Base-by-base conservation (phyloP, 2,329 filamentous ascomycete species). In the Penicillium sp. region DNA sequence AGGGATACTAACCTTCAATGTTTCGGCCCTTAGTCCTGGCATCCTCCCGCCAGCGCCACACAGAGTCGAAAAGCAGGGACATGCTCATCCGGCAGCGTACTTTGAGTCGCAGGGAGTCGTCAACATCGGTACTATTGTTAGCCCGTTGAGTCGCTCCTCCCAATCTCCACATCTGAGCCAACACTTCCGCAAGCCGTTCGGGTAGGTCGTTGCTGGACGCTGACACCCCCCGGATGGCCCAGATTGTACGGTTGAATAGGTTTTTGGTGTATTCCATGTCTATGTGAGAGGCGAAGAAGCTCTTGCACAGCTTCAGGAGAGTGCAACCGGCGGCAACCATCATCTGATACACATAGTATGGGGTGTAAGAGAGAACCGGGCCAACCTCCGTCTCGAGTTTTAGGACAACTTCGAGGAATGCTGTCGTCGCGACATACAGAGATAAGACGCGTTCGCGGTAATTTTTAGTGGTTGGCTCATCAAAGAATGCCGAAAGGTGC, bases 1-100 rank as follows among this genome's bases (percentile, higher is more conserved):
- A 29, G 15, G 41, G 11, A 40, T 31, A 57, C 54, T 51, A 19
- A 91, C 88, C 82, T 77, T 91, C 88, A 53, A 91, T 81, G 60
- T 87, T 88, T 68, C 87, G 83, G 48, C 87, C 89, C 71, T 86
- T 82, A 48, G 87, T 84, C 72, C 90, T 87, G 66, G 82, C 82
- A 68, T 86, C 84, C 64, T 85, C 82, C 58, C 85, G 79, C 86
- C 86, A 89, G 54, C 85, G 79, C 85, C 85, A 87, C 21, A 88
- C 84, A 19, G 83, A 85, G 70, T 89, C 86, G 65, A 84, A 88
- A 1, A 88, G 80, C 15, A 88, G 78, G 39, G 84, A 87, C 78
- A 88, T 85, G 64, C 84, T 87, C 80, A 87, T 87, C 15, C 86
- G 79, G 58, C 84, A 87, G 31, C 84, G 81, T 31, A 88, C 84